Percentiles rank a stretch among this genome's conserved stretches.
phyloP scores from a whole-genome alignment of 2,329 filamentous ascomycete genomes.

The Sporothrix variecibatus region DNA sequence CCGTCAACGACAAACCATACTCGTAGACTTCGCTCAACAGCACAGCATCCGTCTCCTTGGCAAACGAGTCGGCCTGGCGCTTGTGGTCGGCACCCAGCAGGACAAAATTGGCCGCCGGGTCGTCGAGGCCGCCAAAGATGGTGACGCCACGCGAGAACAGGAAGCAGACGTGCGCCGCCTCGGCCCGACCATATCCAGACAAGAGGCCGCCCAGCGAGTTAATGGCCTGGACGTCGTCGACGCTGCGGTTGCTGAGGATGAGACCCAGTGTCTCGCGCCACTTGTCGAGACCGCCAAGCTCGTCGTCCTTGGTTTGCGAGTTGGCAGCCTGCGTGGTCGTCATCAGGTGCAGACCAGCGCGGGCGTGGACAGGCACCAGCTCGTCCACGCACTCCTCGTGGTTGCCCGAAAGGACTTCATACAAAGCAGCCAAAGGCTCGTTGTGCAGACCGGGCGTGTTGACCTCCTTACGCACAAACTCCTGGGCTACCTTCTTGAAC shows the following conservation, averaged over 20 bases:
- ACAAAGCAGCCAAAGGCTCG: constrained; percentile 85
- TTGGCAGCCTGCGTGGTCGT: constrained; percentile 70
- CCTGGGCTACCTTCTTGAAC: constrained; percentile 91
- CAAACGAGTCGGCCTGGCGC: constrained; percentile 68
- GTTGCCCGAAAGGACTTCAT: constrained; percentile 92
- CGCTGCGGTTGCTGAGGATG: constrained; percentile 83
- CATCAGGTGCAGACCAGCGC: constrained; percentile 88
- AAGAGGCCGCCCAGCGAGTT: constrained; percentile 80
- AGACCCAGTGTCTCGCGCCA: constrained; percentile 90
- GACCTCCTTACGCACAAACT: constrained; percentile 94
- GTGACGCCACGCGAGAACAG: constrained; percentile 75
- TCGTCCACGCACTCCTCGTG: constrained; percentile 94
- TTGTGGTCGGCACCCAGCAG: constrained; percentile 79
- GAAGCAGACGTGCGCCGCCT: constrained; percentile 93
- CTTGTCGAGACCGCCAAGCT: constrained; percentile 81
- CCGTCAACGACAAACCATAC: constrained; percentile 76
- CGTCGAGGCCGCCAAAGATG: constrained; percentile 80
- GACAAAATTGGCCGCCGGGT: constrained; percentile 75
- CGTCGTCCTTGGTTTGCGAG: constrained; percentile 69
- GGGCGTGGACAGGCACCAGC: constrained; percentile 87
- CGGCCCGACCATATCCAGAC: constrained; percentile 79
- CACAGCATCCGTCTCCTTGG: constrained; percentile 81
- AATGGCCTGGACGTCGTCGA: constrained; percentile 75
- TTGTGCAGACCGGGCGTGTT: constrained; percentile 78
- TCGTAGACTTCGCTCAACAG: constrained; percentile 96